These are phyloP conservation scores for Inonotus obliquus DNA, from an alignment of 1,284 basidiomycete species.

Conservation along the genomic window DNA sequence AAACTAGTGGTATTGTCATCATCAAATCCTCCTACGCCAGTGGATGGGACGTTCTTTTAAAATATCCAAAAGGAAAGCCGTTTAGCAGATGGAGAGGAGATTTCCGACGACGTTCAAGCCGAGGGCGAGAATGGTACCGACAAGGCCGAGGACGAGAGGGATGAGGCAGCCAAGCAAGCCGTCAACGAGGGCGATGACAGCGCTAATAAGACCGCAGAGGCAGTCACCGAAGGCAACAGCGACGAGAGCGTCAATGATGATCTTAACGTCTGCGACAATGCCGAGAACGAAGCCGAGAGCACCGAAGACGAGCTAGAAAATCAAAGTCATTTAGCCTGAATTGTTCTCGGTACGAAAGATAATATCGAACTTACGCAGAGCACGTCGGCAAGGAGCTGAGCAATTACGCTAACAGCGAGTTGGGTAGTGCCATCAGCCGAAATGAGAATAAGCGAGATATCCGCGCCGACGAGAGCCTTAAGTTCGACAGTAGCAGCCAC, in stretches of 20 bases:
- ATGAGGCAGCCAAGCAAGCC: conserved; percentile 13
- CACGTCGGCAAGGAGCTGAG: conserved; percentile 15
- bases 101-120: conserved; percentile 9
- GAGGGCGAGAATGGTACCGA: conserved; percentile 1
- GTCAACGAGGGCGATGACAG: conserved; percentile 6
- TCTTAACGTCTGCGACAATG: conserved; percentile 10
- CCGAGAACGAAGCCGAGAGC: conserved; percentile 14
- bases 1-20: too few species aligned
- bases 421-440: conserved; percentile 11
- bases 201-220: conserved; percentile 14
- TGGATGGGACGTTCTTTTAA: neutral
- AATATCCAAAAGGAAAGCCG: neutral
- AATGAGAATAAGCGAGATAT: conserved; percentile 10
- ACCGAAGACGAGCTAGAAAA: conserved; percentile 12
- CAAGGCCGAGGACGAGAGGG: conserved; percentile 13
- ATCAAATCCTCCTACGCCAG: neutral
- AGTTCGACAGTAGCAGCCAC: conserved; percentile 12
- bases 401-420: conserved; percentile 13
- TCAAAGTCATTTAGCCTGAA: neutral
- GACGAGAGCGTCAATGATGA: conserved; percentile 9
- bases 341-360: neutral
- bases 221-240: conserved; percentile 12
- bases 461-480: conserved; percentile 16
- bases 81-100: conserved; percentile 13
- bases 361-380: conserved; percentile 9